phyloP scores from a whole-genome alignment of 441 rosid species.

The Daphne laureola region DNA sequence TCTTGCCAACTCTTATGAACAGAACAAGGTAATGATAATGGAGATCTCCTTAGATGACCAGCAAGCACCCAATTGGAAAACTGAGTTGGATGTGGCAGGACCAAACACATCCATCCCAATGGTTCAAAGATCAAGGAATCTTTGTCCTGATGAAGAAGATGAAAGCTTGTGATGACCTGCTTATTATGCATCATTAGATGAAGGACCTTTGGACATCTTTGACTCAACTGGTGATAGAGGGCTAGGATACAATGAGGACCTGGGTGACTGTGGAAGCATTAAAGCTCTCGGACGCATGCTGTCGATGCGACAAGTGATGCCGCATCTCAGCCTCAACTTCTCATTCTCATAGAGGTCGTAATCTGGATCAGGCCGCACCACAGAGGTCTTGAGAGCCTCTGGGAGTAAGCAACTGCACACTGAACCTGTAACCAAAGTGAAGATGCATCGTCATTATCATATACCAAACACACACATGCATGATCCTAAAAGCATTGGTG shows the following conservation, averaged over 20 bases:
- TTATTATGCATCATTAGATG: too few relatives aligned
- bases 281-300: conserved; percentile 51
- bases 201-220: conserved; percentile 24
- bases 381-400: conserved; percentile 39
- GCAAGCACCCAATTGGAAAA: too few relatives aligned
- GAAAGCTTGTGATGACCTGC: too few relatives aligned
- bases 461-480: too few relatives aligned
- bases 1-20: too few relatives aligned
- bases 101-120: too few relatives aligned
- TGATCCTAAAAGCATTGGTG: background rate
- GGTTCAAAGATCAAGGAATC: too few relatives aligned
- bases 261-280: conserved; percentile 39
- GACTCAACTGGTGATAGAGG: conserved; percentile 56
- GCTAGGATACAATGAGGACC: conserved; percentile 24
- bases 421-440: conserved; percentile 30
- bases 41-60: too few relatives aligned
- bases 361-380: conserved; percentile 33
- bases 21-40: too few relatives aligned
- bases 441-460: background rate
- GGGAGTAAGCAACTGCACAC: conserved; percentile 58
- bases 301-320: conserved; percentile 40
- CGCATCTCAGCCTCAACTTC: conserved; percentile 33
- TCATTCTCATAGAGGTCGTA: conserved; percentile 31
- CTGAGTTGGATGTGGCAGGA: too few relatives aligned
- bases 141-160: too few relatives aligned